Conservation (phyloP, 164 flowering plant genomes). For the Nymphaea thermarum region DNA sequence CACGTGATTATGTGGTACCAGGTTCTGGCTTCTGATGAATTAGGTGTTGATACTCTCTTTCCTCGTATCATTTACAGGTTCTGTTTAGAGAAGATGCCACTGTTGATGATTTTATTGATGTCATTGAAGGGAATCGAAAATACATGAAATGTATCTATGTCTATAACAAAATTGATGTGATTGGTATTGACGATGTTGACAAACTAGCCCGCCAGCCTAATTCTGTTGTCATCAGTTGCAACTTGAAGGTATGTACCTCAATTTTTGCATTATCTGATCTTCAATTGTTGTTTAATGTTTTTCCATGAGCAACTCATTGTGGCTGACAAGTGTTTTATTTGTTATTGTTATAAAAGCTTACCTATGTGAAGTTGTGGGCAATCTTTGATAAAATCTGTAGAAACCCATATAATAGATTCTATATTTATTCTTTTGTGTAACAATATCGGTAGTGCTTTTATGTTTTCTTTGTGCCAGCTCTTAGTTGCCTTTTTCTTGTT, state of each 20-base stretch:
- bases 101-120: constrained; percentile 98
- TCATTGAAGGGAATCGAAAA: constrained; percentile 96
- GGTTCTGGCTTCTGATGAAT: background rate
- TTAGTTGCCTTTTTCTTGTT: background rate
- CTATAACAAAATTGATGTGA: constrained; percentile 96
- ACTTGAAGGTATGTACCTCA: constrained; percentile 54
- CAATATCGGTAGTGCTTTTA: background rate
- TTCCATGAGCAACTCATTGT: background rate
- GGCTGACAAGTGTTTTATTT: background rate
- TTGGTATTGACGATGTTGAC: constrained; percentile 99
- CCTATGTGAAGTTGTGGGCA: too few relatives aligned
- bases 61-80: constrained; percentile 26
- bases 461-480: background rate
- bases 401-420: too few relatives aligned
- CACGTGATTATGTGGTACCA: too few relatives aligned
- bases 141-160: constrained; percentile 97
- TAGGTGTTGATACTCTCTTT: background rate
- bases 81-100: constrained; percentile 98
- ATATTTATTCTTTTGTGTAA: too few relatives aligned
- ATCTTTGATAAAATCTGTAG: too few relatives aligned
- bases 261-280: background rate
- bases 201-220: constrained; percentile 87
- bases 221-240: constrained; percentile 97
- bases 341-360: too few relatives aligned
- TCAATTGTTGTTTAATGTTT: background rate